Evolutionary conservation across 192 early-diverging fungal species (phyloP).

Genomic region (Cetraspora pellucida): DNA sequence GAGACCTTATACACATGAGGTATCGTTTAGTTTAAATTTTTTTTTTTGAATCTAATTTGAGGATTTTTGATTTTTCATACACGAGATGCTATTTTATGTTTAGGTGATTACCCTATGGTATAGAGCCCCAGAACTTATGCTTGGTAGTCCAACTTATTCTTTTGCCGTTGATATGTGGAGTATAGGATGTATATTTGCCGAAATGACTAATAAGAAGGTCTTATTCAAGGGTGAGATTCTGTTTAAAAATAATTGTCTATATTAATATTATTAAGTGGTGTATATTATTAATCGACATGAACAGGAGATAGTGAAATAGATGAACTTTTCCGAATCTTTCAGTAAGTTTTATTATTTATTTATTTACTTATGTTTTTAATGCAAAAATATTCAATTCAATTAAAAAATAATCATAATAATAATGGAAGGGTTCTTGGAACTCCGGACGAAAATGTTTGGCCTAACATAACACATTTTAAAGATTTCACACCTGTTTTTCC

Average conservation of each 20-base stretch:
- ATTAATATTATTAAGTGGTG: background rate
- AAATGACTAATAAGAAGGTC: constrained; percentile 79
- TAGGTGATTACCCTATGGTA: constrained; percentile 95
- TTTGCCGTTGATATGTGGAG: constrained; percentile 98
- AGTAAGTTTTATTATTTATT: background rate
- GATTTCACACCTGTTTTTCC: constrained; percentile 58
- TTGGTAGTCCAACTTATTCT: constrained; percentile 88
- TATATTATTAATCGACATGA: background rate
- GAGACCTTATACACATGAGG: constrained; percentile 93
- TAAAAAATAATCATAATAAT: constrained; percentile 57
- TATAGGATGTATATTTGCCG: constrained; percentile 96
- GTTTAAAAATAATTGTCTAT: background rate
- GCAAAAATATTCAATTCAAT: constrained; percentile 65
- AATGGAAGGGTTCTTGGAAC: constrained; percentile 59
- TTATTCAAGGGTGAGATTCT: constrained; percentile 79
- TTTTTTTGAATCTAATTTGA: background rate
- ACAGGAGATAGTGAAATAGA: constrained; percentile 65
- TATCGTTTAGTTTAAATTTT: constrained; percentile 19
- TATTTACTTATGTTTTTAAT: background rate
- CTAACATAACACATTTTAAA: constrained; percentile 50
- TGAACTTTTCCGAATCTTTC: constrained; percentile 60
- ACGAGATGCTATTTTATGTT: background rate
- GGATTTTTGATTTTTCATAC: background rate
- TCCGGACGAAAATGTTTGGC: constrained; percentile 69
- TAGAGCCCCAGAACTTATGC: constrained; percentile 91